Conservation (phyloP, 1,284 basidiomycete species). For the Trichosporon ovoides region DNA sequence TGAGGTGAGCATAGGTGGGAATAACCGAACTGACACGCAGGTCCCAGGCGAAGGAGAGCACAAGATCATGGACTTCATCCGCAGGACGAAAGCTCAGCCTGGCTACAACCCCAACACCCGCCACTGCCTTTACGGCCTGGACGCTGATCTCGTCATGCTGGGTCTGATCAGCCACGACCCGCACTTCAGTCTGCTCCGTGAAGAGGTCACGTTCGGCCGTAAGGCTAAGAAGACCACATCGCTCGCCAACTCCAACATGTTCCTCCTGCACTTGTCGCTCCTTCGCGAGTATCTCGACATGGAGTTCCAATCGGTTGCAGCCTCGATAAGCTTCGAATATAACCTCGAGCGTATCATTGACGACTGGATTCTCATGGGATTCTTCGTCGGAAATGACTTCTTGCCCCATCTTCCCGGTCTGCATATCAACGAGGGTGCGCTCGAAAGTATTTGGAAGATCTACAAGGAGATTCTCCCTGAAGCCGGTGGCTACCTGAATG, state of each 20-base stretch:
- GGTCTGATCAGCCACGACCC: slow-evolving; percentile 95
- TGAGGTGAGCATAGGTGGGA: slow-evolving; percentile 55
- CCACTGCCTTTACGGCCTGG: slow-evolving; percentile 96
- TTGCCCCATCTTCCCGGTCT: slow-evolving; percentile 91
- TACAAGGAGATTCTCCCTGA: slow-evolving; percentile 85
- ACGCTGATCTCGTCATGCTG: slow-evolving; percentile 98
- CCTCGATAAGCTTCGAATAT: slow-evolving; percentile 62
- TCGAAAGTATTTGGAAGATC: slow-evolving; percentile 86
- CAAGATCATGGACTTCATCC: slow-evolving; percentile 99
- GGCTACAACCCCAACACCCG: slow-evolving; percentile 64
- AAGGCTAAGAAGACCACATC: slow-evolving; percentile 63
- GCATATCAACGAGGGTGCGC: slow-evolving; percentile 94
- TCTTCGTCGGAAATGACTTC: slow-evolving; percentile 97
- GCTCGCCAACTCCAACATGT: slow-evolving; percentile 87
- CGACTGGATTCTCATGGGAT: slow-evolving; percentile 92
- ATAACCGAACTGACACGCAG: slow-evolving; percentile 18
- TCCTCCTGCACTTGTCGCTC: slow-evolving; percentile 86
- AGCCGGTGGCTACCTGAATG: slow-evolving; percentile 87
- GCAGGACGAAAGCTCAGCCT: slow-evolving; percentile 85
- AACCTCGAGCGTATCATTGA: slow-evolving; percentile 91
- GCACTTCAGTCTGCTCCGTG: slow-evolving; percentile 93
- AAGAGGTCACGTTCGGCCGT: slow-evolving; percentile 97
- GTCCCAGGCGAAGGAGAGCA: slow-evolving; percentile 98
- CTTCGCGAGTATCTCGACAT: slow-evolving; percentile 96
- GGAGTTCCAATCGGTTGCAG: slow-evolving; percentile 67